These are phyloP conservation scores for Lodderomyces beijingensis DNA, from an alignment of 1,139 yeast genomes.

Conservation along the genomic window DNA sequence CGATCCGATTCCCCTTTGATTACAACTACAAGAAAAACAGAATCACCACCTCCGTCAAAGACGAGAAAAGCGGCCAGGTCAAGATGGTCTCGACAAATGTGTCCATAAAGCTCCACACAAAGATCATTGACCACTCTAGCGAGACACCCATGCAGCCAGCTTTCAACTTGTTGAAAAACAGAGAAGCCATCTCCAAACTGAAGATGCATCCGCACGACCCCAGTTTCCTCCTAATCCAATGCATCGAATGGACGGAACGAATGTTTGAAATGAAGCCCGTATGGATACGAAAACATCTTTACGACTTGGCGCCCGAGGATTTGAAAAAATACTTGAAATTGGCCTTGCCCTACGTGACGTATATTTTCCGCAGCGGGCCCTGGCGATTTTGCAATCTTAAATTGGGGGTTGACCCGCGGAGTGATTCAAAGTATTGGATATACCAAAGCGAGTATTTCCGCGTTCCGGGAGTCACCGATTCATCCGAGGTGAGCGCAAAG, in stretches of 20 bases:
- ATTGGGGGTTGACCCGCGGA: conserved; percentile 75
- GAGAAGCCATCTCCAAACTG: conserved; percentile 20
- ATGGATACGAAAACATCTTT: conserved; percentile 80
- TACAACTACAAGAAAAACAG: conserved; percentile 45
- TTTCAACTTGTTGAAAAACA: conserved; percentile 33
- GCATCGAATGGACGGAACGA: conserved; percentile 49
- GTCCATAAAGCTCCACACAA: conserved; percentile 45
- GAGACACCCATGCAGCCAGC: conserved; percentile 30
- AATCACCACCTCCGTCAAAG: conserved; percentile 55
- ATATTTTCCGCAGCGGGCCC: conserved; percentile 82
- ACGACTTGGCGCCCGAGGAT: conserved; percentile 51
- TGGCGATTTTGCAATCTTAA: conserved; percentile 88
- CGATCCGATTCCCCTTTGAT: conserved; percentile 68
- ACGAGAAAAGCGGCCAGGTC: conserved; percentile 58
- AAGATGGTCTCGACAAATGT: conserved; percentile 35
- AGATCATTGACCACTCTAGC: conserved; percentile 30
- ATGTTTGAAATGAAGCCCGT: conserved; percentile 72
- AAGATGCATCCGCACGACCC: conserved; percentile 22
- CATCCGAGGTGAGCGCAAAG: conserved; percentile 16
- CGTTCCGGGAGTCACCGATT: conserved; percentile 28
- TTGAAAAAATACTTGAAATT: conserved; percentile 54
- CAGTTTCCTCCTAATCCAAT: conserved; percentile 30
- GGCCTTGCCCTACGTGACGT: conserved; percentile 82
- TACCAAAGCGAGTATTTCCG: conserved; percentile 88
- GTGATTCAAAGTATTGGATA: conserved; percentile 48